A percentile compares a stretch with the other conserved stretches of the same genome.
phyloP scores from a whole-genome alignment of 345 rosid species.

The Aethionema arabicum region DNA sequence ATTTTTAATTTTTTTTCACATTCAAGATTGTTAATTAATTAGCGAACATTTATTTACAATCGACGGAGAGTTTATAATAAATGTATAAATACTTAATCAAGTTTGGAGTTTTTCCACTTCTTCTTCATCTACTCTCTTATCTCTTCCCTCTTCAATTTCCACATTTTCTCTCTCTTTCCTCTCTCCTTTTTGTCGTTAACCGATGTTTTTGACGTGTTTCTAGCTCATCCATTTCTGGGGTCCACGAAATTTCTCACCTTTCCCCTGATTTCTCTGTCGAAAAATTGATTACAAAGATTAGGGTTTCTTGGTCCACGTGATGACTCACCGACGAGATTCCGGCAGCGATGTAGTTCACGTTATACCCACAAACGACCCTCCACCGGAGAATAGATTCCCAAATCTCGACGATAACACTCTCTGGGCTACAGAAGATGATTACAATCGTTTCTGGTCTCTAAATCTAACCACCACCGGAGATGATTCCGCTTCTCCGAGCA shows the following conservation, averaged over 20 bases:
- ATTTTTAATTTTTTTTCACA: too few relatives aligned
- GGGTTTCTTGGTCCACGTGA: slow-evolving; percentile 18
- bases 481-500: slow-evolving; percentile 51
- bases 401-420: slow-evolving; percentile 45
- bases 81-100: too few relatives aligned
- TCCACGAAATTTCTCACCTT: slow-evolving; percentile 6
- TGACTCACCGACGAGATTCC: slow-evolving; percentile 58
- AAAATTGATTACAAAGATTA: slow-evolving; percentile 9
- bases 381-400: slow-evolving; percentile 50
- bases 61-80: too few relatives aligned
- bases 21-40: too few relatives aligned
- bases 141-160: too few relatives aligned
- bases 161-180: too few relatives aligned
- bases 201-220: not conserved
- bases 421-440: slow-evolving; percentile 86
- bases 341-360: slow-evolving; percentile 66
- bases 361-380: slow-evolving; percentile 42
- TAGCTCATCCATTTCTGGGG: slow-evolving; percentile 26
- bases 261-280: not conserved
- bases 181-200: not conserved
- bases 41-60: too few relatives aligned
- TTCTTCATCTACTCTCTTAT: too few relatives aligned
- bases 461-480: slow-evolving; percentile 25
- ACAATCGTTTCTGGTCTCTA: slow-evolving; percentile 46
- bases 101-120: too few relatives aligned